Evolutionary conservation across 1,284 basidiomycete genomes (phyloP), one percentile per base, ranked within the genome.

Genomic region (Ceratobasidium sp.): DNA sequence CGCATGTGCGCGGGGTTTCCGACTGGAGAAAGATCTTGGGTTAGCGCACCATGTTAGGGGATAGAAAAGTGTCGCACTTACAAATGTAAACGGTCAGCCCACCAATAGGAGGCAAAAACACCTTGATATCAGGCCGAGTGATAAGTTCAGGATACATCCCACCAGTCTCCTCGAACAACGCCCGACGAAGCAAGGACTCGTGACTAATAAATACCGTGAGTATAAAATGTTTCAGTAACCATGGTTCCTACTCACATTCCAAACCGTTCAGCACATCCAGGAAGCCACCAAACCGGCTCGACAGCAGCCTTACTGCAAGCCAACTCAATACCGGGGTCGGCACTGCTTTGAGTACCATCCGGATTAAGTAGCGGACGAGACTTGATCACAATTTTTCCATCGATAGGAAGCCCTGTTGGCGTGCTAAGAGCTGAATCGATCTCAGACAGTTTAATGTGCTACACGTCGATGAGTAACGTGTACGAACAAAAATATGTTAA

Each of bases 101-200:
- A 2, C 96, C 96, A 79, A 99, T 98, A 0, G 97, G 97, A 0
- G 97, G 97, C 0, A 98, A 88, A 88, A 98, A 98, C 31, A 96
- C 89, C 83, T 97, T 97, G 86, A 99, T 93, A 82, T 98, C 96
- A 0, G 95, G 96, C 17, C 97, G 91, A 11, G 97, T 98, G 80
- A 99, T 91, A 63, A 99, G 89, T 81, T 99, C 97, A 1, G 96
- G 96, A 83, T 98, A 97, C 92, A 97, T 97, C 81, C 96, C 96
- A 80, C 96, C 96, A 0, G 93, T 94, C 80, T 98, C 96, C 83
- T 98, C 97, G 80, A 98, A 99, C 39, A 99, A 87, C 0, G 95
- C 93, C 26, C 97, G 88, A 42, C 97, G 91, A 10, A 99, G 89
- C 0, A 95, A 85, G 11, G 87, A 89, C 84, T 99, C 97, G 0